Conservation (phyloP, 2,329 filamentous ascomycete genomes). For the Clarireedia homoeocarpa region DNA sequence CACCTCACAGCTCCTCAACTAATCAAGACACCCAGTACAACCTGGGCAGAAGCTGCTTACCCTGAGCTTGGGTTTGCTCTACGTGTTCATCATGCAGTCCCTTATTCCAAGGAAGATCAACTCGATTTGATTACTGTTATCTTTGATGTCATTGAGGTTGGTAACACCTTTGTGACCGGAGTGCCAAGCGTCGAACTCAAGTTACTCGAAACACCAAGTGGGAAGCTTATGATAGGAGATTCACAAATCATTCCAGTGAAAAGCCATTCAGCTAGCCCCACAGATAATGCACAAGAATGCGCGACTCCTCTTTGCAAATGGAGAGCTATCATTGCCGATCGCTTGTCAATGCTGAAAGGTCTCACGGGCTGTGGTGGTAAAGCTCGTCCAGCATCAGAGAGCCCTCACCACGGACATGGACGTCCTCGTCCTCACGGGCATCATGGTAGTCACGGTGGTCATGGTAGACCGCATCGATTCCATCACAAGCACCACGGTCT, state of each 20-base stretch:
- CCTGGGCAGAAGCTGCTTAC: conserved; percentile 22
- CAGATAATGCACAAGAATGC: conserved; percentile 31
- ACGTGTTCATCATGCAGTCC: conserved; percentile 31
- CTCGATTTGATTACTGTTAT: conserved; percentile 46
- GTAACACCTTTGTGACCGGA: conserved; percentile 44
- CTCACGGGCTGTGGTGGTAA: conserved; percentile 29
- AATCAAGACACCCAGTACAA: conserved; percentile 29
- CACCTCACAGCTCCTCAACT: conserved; percentile 40
- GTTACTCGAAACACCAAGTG: conserved; percentile 50
- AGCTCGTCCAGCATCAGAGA: conserved; percentile 15
- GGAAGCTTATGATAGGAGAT: conserved; percentile 47
- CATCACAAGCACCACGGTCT: conserved; percentile 34
- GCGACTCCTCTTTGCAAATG: conserved; percentile 46
- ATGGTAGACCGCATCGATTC: conserved; percentile 25
- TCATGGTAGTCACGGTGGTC: conserved; percentile 20
- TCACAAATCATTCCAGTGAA: conserved; percentile 30
- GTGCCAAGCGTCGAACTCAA: conserved; percentile 51
- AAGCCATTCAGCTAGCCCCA: conserved; percentile 19
- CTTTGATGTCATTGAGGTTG: conserved; percentile 53
- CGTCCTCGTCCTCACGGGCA: conserved; percentile 18
- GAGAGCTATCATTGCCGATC: conserved; percentile 41
- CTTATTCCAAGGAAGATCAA: conserved; percentile 42
- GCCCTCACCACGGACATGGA: conserved; percentile 8
- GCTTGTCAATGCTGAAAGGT: conserved; percentile 35
- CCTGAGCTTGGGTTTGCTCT: conserved; percentile 22